Evolutionary conservation across 2,329 filamentous ascomycete species (phyloP).

Genomic region (Metarhizium robertsii): DNA sequence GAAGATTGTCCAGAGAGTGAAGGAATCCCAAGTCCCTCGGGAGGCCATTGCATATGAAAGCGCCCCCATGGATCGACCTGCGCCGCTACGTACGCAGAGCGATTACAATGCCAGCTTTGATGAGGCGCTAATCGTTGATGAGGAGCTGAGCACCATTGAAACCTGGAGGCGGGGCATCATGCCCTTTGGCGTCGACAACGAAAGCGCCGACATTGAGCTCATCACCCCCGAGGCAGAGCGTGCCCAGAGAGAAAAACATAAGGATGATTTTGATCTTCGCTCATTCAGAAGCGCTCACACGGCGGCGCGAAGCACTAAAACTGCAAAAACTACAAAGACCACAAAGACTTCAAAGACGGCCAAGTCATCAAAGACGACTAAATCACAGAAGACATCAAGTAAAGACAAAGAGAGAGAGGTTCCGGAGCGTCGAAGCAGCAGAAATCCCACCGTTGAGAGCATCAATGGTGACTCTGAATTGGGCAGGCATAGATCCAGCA

Average conservation of each 20-base stretch:
- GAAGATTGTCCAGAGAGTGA: conserved; percentile 90
- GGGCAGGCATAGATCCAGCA: conserved; percentile 22
- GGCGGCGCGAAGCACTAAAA: conserved; percentile 17
- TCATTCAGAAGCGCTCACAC: conserved; percentile 25
- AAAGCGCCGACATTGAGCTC: conserved; percentile 43
- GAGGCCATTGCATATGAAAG: conserved; percentile 20
- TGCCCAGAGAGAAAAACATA: conserved; percentile 26
- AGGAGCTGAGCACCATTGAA: conserved; percentile 50
- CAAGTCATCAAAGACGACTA: conserved; percentile 15
- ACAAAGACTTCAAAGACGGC: conserved; percentile 11
- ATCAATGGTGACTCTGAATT: conserved; percentile 24
- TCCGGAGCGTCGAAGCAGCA: conserved; percentile 3
- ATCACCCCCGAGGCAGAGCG: conserved; percentile 47
- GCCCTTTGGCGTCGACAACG: conserved; percentile 32
- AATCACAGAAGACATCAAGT: conserved; percentile 10
- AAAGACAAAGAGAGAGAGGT: conserved; percentile 12
- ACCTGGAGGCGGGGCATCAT: conserved; percentile 49
- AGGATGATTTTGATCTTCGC: conserved; percentile 30
- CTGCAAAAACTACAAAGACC: conserved; percentile 15
- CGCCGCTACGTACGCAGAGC: conserved; percentile 17
- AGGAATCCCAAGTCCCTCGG: conserved; percentile 26
- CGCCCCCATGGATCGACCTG: conserved; percentile 15
- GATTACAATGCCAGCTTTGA: conserved; percentile 30
- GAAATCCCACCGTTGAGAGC: conserved; percentile 11
- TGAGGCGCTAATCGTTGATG: conserved; percentile 47